phyloP scores from a whole-genome alignment of 805 yeast species.

The Lipomyces sp. region DNA sequence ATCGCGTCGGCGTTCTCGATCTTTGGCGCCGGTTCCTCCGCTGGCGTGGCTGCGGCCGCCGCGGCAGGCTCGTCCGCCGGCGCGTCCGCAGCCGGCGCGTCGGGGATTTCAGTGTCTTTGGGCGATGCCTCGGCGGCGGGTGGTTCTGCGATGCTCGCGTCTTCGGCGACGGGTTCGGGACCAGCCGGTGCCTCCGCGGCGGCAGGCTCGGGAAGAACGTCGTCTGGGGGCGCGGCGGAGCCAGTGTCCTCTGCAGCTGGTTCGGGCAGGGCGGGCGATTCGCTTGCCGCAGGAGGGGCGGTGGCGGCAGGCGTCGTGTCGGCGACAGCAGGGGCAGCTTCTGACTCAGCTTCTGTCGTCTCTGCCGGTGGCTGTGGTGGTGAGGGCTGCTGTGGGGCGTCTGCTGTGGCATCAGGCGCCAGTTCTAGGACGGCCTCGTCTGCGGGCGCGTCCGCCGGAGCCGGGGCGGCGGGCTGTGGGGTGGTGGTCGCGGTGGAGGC shows the following conservation, averaged over 20 bases:
- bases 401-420: conserved; percentile 3
- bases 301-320: conserved; percentile 3
- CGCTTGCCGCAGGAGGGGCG: neutral
- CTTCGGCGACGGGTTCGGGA: neutral
- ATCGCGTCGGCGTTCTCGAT: conserved; percentile 5
- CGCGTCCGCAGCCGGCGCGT: conserved; percentile 11
- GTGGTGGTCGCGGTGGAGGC: conserved; percentile 6
- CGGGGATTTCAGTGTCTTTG: conserved; percentile 16
- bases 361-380: neutral
- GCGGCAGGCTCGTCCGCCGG: neutral
- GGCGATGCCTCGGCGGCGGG: neutral
- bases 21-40: neutral
- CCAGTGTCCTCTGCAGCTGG: neutral
- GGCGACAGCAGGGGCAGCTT: neutral
- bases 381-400: neutral
- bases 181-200: conserved; percentile 1
- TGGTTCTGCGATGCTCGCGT: neutral
- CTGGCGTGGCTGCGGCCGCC: neutral
- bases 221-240: neutral
- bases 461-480: conserved; percentile 2
- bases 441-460: neutral
- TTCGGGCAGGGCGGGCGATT: too few relatives aligned
- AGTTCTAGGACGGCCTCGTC: neutral
- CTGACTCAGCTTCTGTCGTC: neutral
- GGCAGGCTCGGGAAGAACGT: too few relatives aligned